Evolutionary conservation across 2,329 filamentous ascomycete genomes (phyloP), one percentile per base, ranked within the genome.

Genomic region (Hymenoscyphus fraxineus): DNA sequence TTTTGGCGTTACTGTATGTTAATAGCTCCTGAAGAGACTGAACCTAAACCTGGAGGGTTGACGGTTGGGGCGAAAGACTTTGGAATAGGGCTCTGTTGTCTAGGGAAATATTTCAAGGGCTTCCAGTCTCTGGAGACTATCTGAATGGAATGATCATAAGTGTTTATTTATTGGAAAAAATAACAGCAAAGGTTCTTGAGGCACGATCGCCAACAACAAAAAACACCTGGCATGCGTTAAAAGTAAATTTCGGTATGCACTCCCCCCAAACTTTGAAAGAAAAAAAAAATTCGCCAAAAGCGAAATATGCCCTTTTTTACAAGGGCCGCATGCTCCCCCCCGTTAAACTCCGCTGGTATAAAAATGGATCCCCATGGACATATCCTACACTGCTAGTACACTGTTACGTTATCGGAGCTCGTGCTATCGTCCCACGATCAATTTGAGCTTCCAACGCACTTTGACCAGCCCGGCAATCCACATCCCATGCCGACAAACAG

Each of bases 401-500:
- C 31, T 32, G 6, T 12, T 59, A 13, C 6, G 44, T 16, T 35
- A 35, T 19, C 31, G 22, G n/a, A 51, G 35, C 44, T 6, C 35
- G 35, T 44, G 19, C 32, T 47, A 6, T 27, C 58, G 38, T 35
- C 31, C 22, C 59, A 38, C 31, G 16, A 31, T 58, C 31, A 16
- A 59, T 65, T 58, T 31, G 60, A 60, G 27, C 56, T 62, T 22
- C 73, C 71, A 61, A 76, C 65, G 58, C 75, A 76, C 59, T 69
- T 75, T 12, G 71, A 73, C 75, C 75, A 76, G 16, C 80, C 85
- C 62, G 89, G 89, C 66, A 92, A 73, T 6, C 89, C 89, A 75
- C 89, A 92, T 5, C 87, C 88, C 77, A 91, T 88, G 0, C 89
- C 89, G 27, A 91, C 83, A 70, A 91, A 86, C 13, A 92, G 73